A percentile compares a stretch with the other conserved stretches of the same genome.
Evolutionary conservation across 148 eudicot species (phyloP).

Genomic region (Chenopodium album): DNA sequence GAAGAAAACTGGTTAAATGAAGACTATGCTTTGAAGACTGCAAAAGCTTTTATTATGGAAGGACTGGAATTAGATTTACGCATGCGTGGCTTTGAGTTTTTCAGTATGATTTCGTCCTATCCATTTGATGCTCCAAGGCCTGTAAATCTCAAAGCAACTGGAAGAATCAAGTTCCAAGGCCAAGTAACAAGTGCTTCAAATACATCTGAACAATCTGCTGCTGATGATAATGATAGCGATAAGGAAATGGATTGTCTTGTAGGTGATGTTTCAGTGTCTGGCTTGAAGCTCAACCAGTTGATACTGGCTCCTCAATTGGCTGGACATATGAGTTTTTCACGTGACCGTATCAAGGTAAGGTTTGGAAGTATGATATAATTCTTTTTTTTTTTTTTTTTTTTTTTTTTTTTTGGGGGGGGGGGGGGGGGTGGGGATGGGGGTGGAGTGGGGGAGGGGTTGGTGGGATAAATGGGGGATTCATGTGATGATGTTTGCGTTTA

Average conservation of each 20-base stretch:
- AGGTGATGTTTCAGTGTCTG: constrained; percentile 86
- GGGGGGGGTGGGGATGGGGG: too few relatives aligned
- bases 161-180: constrained; percentile 94
- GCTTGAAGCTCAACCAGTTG: constrained; percentile 90
- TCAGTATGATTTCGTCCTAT: constrained; percentile 74
- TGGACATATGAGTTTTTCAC: constrained; percentile 70
- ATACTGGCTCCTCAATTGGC: constrained; percentile 93
- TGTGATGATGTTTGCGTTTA: background rate
- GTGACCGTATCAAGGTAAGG: constrained; percentile 69
- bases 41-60: constrained; percentile 59
- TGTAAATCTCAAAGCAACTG: constrained; percentile 85
- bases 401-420: too few relatives aligned
- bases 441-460: too few relatives aligned
- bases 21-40: constrained; percentile 41
- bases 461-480: background rate
- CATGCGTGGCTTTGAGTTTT: constrained; percentile 95
- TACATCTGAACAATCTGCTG: constrained; percentile 34
- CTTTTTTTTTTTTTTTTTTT: too few relatives aligned
- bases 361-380: background rate
- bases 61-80: constrained; percentile 94
- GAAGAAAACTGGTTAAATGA: constrained; percentile 44
- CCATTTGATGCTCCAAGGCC: constrained; percentile 89
- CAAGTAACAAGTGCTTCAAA: constrained; percentile 51
- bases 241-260: constrained; percentile 48
- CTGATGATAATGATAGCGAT: constrained; percentile 25